phyloP scores from a whole-genome alignment of 2,329 filamentous ascomycete genomes.

The Malbranchea cinnamomea region DNA sequence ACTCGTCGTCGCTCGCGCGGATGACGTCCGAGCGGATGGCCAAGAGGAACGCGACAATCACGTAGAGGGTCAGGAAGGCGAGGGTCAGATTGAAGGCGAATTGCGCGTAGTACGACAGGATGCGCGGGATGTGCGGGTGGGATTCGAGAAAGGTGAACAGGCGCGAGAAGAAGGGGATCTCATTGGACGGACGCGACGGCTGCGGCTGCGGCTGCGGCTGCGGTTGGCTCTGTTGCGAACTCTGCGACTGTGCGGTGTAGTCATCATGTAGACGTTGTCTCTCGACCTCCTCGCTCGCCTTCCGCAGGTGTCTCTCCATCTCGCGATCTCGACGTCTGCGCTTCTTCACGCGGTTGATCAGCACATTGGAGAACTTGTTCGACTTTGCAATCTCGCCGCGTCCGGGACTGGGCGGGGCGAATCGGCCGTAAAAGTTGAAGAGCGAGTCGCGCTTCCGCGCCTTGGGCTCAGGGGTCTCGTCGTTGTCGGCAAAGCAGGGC shows the following conservation, averaged over 20 bases:
- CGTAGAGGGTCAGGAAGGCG: conserved; percentile 39
- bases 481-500: conserved; percentile 31
- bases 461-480: conserved; percentile 26
- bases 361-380: conserved; percentile 31
- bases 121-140: conserved; percentile 49
- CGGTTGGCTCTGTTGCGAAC: conserved; percentile 15
- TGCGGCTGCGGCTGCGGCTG: conserved; percentile 1
- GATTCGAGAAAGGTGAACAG: conserved; percentile 48
- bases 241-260: too few relatives aligned
- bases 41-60: conserved; percentile 53
- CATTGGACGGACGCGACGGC: conserved; percentile 8
- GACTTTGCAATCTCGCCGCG: conserved; percentile 48
- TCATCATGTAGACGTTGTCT: too few relatives aligned
- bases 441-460: conserved; percentile 24
- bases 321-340: conserved; percentile 33
- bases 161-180: conserved; percentile 25
- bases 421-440: conserved; percentile 28
- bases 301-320: conserved; percentile 27
- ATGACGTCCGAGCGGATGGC: conserved; percentile 63
- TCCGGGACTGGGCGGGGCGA: conserved; percentile 38
- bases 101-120: conserved; percentile 53
- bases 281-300: conserved; percentile 30
- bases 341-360: conserved; percentile 34
- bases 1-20: conserved; percentile 53
- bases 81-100: conserved; percentile 38